Evolutionary conservation across 202 grass and related monocot species (phyloP).

Genomic region (Elaeis oleifera): DNA sequence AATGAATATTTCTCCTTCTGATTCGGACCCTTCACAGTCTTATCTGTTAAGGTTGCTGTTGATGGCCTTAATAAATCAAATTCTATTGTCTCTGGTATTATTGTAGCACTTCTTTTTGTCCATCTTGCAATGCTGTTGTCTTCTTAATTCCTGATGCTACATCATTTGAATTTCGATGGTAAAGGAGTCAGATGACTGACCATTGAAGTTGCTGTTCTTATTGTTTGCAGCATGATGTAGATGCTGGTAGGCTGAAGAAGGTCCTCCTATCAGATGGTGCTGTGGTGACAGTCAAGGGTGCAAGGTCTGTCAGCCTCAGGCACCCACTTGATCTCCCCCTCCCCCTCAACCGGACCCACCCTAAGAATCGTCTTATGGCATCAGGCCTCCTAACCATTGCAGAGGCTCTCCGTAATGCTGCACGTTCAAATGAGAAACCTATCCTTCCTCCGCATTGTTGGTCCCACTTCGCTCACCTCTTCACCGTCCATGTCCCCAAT

Average conservation of each 20-base stretch:
- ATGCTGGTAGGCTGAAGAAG: slow-evolving; percentile 14
- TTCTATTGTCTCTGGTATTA: too few relatives aligned
- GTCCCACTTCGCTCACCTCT: slow-evolving; percentile 57
- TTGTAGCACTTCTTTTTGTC: too few relatives aligned
- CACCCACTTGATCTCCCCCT: neutral
- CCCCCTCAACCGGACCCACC: slow-evolving; percentile 52
- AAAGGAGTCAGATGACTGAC: too few relatives aligned
- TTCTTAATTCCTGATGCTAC: too few relatives aligned
- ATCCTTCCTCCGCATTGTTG: slow-evolving; percentile 67
- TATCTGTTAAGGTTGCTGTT: too few relatives aligned
- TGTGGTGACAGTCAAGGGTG: slow-evolving; percentile 12
- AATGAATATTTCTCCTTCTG: too few relatives aligned
- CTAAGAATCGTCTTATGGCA: slow-evolving; percentile 22
- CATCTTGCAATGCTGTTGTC: too few relatives aligned
- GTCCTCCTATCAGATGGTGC: slow-evolving; percentile 7
- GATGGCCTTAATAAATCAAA: too few relatives aligned
- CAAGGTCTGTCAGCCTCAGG: slow-evolving; percentile 7
- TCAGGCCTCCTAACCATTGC: slow-evolving; percentile 61
- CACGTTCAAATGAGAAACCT: slow-evolving; percentile 50
- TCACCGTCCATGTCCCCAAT: slow-evolving; percentile 55
- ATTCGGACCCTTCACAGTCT: too few relatives aligned
- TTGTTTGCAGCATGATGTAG: slow-evolving; percentile 12
- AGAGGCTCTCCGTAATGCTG: slow-evolving; percentile 48
- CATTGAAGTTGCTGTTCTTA: neutral
- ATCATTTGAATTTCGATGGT: too few relatives aligned